phyloP scores from a whole-genome alignment of 2,329 filamentous ascomycete genomes.

The Pseudocercospora macadamiae region DNA sequence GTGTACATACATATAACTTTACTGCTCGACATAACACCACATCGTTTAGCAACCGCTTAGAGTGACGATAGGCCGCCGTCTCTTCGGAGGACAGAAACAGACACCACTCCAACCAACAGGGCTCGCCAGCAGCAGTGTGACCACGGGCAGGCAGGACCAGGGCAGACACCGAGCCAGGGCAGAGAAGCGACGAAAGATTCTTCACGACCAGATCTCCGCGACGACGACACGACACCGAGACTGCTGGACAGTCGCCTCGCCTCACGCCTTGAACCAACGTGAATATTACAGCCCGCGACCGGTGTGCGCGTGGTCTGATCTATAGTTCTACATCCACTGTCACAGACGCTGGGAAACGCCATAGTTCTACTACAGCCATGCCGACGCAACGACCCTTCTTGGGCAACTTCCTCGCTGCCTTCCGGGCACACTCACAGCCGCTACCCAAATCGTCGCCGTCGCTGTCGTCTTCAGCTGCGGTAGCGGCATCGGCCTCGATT shows the following conservation, averaged over 20 bases:
- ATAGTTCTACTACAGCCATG: constrained; percentile 47
- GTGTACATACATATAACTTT: background rate
- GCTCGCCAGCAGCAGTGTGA: background rate
- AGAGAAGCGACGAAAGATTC: background rate
- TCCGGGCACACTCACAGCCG: constrained; percentile 63
- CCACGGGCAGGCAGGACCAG: background rate
- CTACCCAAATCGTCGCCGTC: constrained; percentile 58
- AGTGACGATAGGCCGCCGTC: background rate
- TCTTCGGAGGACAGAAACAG: background rate
- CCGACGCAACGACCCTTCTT: constrained; percentile 69
- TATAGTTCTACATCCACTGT: too few relatives aligned
- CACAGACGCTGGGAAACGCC: too few relatives aligned
- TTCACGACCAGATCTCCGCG: background rate
- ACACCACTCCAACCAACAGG: too few relatives aligned
- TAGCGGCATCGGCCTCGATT: constrained; percentile 38
- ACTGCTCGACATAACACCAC: background rate
- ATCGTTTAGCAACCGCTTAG: background rate
- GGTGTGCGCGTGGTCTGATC: background rate
- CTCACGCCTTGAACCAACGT: background rate
- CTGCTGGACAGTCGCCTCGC: background rate
- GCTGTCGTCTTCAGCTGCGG: constrained; percentile 46
- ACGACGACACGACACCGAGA: background rate
- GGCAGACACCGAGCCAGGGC: background rate
- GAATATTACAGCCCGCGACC: too few relatives aligned
- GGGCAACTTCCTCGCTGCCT: constrained; percentile 68